Evolutionary conservation across 352 stramenopile genomes (phyloP), one percentile per base, ranked within the genome.

Genomic region (Peronosclerospora sorghi): DNA sequence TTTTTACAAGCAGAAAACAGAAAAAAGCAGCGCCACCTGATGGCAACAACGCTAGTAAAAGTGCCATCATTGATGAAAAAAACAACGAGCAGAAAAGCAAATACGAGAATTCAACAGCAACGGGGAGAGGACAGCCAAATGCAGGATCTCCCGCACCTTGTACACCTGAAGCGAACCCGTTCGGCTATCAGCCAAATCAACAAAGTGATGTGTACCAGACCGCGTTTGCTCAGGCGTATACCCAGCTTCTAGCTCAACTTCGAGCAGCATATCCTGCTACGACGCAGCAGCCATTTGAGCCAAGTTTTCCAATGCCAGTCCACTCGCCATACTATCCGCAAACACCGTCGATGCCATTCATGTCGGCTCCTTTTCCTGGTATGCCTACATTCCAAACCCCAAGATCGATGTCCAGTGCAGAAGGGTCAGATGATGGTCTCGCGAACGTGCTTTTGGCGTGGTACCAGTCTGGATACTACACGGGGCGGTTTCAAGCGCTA

Each of bases 381-480:
- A 54, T 65, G 23, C 44, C 48, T 23, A 48, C 55, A 29, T 23
- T 39, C 44, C 21, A 41, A 40, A 59, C 53, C 38, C 29, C 53
- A 46, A 40, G 45, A 35, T 34, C 47, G 13, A 7, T 9, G 36
- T 40, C 49, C 20, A 52, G 48, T 15, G 19, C 45, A 19, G 26
- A 29, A 48, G 49, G 17, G 20, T 55, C 20, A 29, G 63, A 82
- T 38, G 71, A 86, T 20, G 73, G 78, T 2, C 48, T 91, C 14
- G 63, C 79, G 4, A 87, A 83, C 26, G 29, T 88, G 37, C 58
- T 88, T 6, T 56, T 91, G 40, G 63, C 79, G n/a, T 91, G 79
- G 76, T 91, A 88, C 57, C 76, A 88, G 44, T 87, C 73, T 13
- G 79, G 75, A 38, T 91, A 88, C 51, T 86, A 83, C 45, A 86